Evolutionary conservation across 164 flowering plant species (phyloP).

Genomic region (Vitis rupestris): DNA sequence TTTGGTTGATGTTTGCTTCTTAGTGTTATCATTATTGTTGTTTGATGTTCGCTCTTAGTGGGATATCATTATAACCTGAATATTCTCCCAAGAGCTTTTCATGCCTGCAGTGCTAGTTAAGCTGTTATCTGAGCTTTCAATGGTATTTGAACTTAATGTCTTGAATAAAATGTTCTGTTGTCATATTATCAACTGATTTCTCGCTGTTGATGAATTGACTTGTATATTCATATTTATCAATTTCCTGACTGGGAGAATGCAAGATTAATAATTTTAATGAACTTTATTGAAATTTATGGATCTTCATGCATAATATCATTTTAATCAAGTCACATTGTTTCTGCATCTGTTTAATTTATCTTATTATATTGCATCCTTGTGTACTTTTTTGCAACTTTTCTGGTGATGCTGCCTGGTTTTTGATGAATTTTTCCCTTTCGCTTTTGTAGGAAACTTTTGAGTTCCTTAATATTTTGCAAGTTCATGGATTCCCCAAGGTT

Average conservation of each 20-base stretch:
- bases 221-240: not conserved
- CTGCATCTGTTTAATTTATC: not conserved
- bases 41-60: no score
- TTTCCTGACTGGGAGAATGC: not conserved
- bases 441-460: conserved; percentile 89
- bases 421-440: not conserved
- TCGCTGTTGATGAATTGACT: not conserved
- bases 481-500: conserved; percentile 91
- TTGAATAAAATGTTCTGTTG: no score
- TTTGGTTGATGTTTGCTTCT: not conserved
- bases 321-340: not conserved
- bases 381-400: not conserved
- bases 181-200: not conserved
- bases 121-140: not conserved
- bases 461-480: conserved; percentile 90
- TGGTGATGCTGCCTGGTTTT: not conserved
- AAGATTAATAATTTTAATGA: not conserved
- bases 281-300: conserved; percentile 2
- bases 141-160: not conserved
- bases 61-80: no score
- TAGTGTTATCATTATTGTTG: not conserved
- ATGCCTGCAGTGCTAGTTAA: not conserved
- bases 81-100: no score
- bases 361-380: not conserved
- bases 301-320: not conserved